These are phyloP conservation scores for Colletotrichum sp. DNA, from an alignment of 2,329 filamentous ascomycete species.

Conservation along the genomic window DNA sequence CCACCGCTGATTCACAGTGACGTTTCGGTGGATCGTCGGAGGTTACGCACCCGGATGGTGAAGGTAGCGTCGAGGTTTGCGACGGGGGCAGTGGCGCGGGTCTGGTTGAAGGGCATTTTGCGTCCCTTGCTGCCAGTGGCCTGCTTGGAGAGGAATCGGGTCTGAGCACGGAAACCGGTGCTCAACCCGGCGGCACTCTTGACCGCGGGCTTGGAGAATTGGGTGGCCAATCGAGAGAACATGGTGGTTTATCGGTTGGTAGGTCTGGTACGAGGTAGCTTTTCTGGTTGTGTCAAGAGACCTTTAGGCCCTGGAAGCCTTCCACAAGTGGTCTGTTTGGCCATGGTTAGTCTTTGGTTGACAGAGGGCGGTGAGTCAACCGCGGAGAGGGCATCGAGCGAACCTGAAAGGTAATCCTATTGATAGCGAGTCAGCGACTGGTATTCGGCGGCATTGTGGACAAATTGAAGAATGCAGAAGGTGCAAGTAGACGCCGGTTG, in stretches of 20 bases:
- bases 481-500: not conserved
- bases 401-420: conserved; percentile 80
- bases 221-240: conserved; percentile 62
- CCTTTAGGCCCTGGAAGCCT: conserved; percentile 53
- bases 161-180: conserved; percentile 31
- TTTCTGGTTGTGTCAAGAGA: conserved; percentile 22
- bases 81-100: conserved; percentile 67
- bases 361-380: conserved; percentile 46
- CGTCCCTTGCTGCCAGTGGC: conserved; percentile 71
- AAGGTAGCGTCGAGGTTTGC: conserved; percentile 85
- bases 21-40: not conserved
- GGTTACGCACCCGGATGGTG: conserved; percentile 78
- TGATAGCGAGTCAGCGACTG: conserved; percentile 45
- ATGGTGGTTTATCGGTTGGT: conserved; percentile 44
- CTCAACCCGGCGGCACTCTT: conserved; percentile 44
- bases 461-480: not conserved
- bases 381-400: conserved; percentile 33
- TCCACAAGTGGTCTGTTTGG: conserved; percentile 56
- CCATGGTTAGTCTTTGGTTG: conserved; percentile 31
- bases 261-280: not conserved
- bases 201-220: conserved; percentile 58
- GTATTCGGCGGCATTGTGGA: not conserved
- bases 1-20: not conserved
- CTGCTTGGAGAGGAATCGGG: conserved; percentile 41
- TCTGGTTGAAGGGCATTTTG: conserved; percentile 63